These are phyloP conservation scores for Diaporthe sp. DNA, from an alignment of 2,329 filamentous ascomycete genomes.

Conservation along the genomic window DNA sequence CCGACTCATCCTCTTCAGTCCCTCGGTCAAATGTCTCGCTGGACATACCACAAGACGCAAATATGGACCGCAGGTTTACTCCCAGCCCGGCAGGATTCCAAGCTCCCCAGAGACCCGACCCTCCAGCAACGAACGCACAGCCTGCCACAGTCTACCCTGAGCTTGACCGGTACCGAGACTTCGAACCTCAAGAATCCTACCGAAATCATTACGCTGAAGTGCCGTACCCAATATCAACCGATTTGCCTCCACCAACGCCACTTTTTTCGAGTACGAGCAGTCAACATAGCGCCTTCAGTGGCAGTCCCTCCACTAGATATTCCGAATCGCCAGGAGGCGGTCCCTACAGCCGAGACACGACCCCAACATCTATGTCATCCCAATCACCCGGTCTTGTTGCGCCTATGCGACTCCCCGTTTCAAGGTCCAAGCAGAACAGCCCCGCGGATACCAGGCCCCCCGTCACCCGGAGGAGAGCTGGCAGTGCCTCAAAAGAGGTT, in stretches of 20 bases:
- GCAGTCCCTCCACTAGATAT: constrained; percentile 80
- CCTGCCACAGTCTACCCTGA: constrained; percentile 68
- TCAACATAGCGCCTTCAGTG: constrained; percentile 71
- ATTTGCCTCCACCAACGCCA: constrained; percentile 77
- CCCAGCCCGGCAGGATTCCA: constrained; percentile 60
- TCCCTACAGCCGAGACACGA: constrained; percentile 81
- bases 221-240: constrained; percentile 70
- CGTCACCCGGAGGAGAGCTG: constrained; percentile 68
- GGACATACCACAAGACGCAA: constrained; percentile 51
- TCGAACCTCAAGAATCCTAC: constrained; percentile 53
- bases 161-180: constrained; percentile 70
- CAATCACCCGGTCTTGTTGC: constrained; percentile 75
- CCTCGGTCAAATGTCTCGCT: constrained; percentile 53
- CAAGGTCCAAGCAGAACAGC: constrained; percentile 67
- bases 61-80: constrained; percentile 56
- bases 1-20: constrained; percentile 58
- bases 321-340: constrained; percentile 79
- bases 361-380: constrained; percentile 82
- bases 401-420: constrained; percentile 58
- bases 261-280: constrained; percentile 71
- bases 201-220: constrained; percentile 57
- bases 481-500: constrained; percentile 65
- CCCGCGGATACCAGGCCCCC: constrained; percentile 70
- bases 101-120: constrained; percentile 56
- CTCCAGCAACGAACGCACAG: constrained; percentile 53